Base-by-base conservation (phyloP, 2,329 filamentous ascomycete genomes). In the Colletotrichum sp. region DNA sequence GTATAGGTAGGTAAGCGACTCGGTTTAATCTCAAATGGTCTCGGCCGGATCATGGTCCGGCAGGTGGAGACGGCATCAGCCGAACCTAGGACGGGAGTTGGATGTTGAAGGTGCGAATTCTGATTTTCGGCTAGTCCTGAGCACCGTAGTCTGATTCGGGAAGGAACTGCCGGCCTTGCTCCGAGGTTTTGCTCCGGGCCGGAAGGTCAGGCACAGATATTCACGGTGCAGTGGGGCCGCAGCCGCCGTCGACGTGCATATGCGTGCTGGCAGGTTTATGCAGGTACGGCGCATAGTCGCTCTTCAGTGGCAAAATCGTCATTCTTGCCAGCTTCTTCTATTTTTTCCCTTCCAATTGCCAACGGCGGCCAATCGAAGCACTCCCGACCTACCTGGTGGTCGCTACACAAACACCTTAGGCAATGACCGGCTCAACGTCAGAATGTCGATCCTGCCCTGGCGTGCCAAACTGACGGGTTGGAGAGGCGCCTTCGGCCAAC, bases 261-360 rank as follows among this genome's bases (percentile, higher is more conserved):
- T 63, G 24, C 38, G 54, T 70, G 9, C 54, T 2, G 43, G 47
- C 36, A 38, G 29, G 62, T 43, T 34, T 43, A 73, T 66, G 71
- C 71, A 74, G 72, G 72, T 72, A 74, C 72, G 62, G 47, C 47
- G 63, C 68, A 67, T 34, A 43, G 27, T 63, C n/a, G 29, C 8
- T 66, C 27, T 24, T 34, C 63, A 11, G 31, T 55, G 47, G 63
- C 63, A 66, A 66, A 66, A 51, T 51, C 43, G 6, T 51, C 43
- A 51, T 51, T 24, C 31, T n/a, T 18, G 18, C n/a, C 36, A 24
- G 36, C 2, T 33, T 61, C n/a, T 33, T 34, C 31, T 24, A n/a
- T 57, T 57, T 29, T 57, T 7, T 2, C 54, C 21, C 57, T 3
- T 21, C 4, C 11, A 61, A 27, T 31, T 21, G 31, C 57, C 61